Evolutionary conservation across 2,329 filamentous ascomycete species (phyloP), one percentile per base, ranked within the genome.

Genomic region (Xylariaceae sp.): DNA sequence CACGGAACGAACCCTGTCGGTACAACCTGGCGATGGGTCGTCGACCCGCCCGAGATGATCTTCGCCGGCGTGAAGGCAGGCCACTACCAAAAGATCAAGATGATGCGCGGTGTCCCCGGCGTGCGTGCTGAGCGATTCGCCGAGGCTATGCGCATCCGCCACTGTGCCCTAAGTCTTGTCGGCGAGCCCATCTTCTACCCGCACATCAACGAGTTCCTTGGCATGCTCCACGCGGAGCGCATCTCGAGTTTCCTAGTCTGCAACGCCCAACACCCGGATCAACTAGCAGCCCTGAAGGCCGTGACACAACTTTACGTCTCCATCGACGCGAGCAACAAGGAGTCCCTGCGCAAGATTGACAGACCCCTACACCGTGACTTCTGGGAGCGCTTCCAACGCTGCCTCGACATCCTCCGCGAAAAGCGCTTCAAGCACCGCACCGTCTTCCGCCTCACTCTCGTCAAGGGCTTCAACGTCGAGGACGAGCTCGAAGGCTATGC

Each of bases 121-220:
- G 91, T 97, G 3, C 84, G 93, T 9, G 90, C 92, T 0, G 93
- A 97, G 74, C 84, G 94, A 2, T 97, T 96, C 70, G 86, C 88
- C 5, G 94, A 97, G 77, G 93, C 92, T 0, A 91, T 97, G 88
- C 83, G 86, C 48, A 96, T 99, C 68, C 84, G 91, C 0, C 93
- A 99, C 75, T 99, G 93, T 73, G 94, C 94, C 0, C 79, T 99
- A 51, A 91, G 87, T 65, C 81, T 99, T 8, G 94, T 99, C 18
- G 93, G 94, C 67, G 93, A 99, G 74, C 93, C 93, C n/a, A 97
- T 97, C 68, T 97, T 97, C 77, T 97, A 97, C 74, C 94, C 94
- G 8, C 87, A 96, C 71, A 97, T 97, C 80, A 97, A 99, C 74
- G 88, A 92, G 71, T 92, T 97, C 70, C 79, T 95, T 0, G 82